Evolutionary conservation across 306 rosid genomes (phyloP), one percentile per base, ranked within the genome.

Genomic region (Quercus agrifolia): DNA sequence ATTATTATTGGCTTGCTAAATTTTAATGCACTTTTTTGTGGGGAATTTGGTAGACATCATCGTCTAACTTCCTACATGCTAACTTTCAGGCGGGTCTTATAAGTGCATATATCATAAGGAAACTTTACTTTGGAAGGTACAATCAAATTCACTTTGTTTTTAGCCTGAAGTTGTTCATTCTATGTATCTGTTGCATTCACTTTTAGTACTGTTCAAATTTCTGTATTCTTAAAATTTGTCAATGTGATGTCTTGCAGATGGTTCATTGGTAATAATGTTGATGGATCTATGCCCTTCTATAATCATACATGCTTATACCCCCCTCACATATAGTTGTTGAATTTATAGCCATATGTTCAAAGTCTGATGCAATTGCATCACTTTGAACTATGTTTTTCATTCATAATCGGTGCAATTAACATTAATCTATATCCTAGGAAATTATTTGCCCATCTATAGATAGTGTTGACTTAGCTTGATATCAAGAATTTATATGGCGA

Each of bases 41-140:
- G 55, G 12, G 41, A 74, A 25, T n/a, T 18, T n/a, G 4, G 30
- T 69, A 18, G 44, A 27, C 54, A 59, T 30, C 20, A 56, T 74
- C 25, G 46, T 31, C 87, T 88, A 70, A 86, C 72, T 68, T 52
- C 66, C 56, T 23, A 27, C 31, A 3, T 85, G 74, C 21, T 61
- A 35, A 14, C 49, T 87, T 70, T 80, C 91, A 30, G 3, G 31
- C 31, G 4, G 97, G 97, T 41, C 96, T 90, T 73, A 23, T 83
- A 28, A 89, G 97, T 46, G 97, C 95, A 25, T 92, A 27, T 71
- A 87, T 88, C 82, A 90, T 89, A 49, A 90, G 89, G 81, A 83
- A 86, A 30, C 93, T 92, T 9, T 92, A 90, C 75, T 82, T 92
- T 12, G 96, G 97, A 80, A 90, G 96, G 96, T 90, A 86, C 27